Percentiles rank a stretch among this genome's conserved stretches.
phyloP scores from a whole-genome alignment of 495 filamentous ascomycete species.

The Neurospora sp. region DNA sequence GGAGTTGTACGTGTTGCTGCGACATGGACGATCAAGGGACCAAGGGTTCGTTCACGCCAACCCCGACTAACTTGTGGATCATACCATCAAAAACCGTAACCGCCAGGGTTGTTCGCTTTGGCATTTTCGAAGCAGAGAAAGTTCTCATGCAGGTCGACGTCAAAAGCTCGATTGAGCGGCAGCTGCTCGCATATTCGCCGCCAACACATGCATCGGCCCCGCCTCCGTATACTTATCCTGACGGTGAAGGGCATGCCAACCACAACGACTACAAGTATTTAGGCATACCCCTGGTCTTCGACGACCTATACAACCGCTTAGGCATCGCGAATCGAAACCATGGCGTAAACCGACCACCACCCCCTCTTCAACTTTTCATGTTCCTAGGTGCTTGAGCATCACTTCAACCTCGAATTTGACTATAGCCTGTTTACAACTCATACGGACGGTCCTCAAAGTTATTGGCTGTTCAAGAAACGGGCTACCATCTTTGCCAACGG shows the following conservation, averaged over 20 bases:
- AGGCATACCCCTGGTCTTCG: not conserved
- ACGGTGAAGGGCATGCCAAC: not conserved
- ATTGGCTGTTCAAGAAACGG: not conserved
- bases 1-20: too few relatives aligned
- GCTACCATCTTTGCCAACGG: not conserved
- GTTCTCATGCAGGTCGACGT: not conserved
- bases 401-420: not conserved
- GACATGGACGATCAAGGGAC: too few relatives aligned
- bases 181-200: not conserved
- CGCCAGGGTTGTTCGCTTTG: too few relatives aligned
- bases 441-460: not conserved
- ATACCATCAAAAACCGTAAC: too few relatives aligned
- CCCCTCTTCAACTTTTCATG: not conserved
- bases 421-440: not conserved
- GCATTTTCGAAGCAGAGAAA: too few relatives aligned
- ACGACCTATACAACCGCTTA: not conserved
- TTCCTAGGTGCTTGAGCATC: not conserved
- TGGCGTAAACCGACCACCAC: not conserved
- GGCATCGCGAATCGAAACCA: not conserved
- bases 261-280: not conserved
- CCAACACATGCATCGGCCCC: not conserved
- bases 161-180: not conserved
- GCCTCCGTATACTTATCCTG: not conserved
- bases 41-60: too few relatives aligned
- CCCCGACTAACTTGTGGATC: too few relatives aligned